Conservation (phyloP, 768 basidiomycete species). For the Udeniomyces megalosporus region DNA sequence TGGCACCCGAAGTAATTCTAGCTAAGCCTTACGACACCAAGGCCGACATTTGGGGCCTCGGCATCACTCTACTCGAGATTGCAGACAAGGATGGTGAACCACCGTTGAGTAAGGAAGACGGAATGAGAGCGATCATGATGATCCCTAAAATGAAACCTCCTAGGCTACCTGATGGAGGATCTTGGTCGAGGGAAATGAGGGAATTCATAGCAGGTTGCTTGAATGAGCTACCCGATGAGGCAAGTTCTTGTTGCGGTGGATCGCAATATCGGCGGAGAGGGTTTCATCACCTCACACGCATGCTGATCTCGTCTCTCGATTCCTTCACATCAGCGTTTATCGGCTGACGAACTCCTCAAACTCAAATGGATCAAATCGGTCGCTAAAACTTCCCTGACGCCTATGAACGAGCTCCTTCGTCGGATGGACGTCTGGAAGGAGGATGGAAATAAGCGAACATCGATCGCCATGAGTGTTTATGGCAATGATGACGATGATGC, state of each 20-base stretch:
- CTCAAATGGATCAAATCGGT: slow-evolving; percentile 71
- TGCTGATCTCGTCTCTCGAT: too few relatives aligned
- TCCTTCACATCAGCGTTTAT: slow-evolving; percentile 44
- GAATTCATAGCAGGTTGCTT: slow-evolving; percentile 76
- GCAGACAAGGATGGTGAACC: slow-evolving; percentile 65
- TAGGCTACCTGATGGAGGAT: slow-evolving; percentile 55
- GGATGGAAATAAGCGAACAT: slow-evolving; percentile 54
- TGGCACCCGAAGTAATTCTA: slow-evolving; percentile 92
- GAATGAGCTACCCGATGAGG: slow-evolving; percentile 62
- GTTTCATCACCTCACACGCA: too few relatives aligned
- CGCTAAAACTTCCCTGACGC: slow-evolving; percentile 47
- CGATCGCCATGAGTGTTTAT: slow-evolving; percentile 35
- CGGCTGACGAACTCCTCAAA: slow-evolving; percentile 74
- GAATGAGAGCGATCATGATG: slow-evolving; percentile 70
- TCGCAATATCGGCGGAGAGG: too few relatives aligned
- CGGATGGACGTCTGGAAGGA: slow-evolving; percentile 59
- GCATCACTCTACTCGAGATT: slow-evolving; percentile 93
- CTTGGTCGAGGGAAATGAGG: slow-evolving; percentile 57
- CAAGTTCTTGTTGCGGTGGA: slow-evolving; percentile 28
- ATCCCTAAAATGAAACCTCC: slow-evolving; percentile 77
- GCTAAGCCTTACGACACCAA: slow-evolving; percentile 89
- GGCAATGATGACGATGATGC: slow-evolving; percentile 30
- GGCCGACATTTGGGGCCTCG: slow-evolving; percentile 95
- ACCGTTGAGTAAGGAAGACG: slow-evolving; percentile 63
- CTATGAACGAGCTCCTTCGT: slow-evolving; percentile 62